phyloP scores from a whole-genome alignment of 495 filamentous ascomycete species.

The Penicillium verhagenii region DNA sequence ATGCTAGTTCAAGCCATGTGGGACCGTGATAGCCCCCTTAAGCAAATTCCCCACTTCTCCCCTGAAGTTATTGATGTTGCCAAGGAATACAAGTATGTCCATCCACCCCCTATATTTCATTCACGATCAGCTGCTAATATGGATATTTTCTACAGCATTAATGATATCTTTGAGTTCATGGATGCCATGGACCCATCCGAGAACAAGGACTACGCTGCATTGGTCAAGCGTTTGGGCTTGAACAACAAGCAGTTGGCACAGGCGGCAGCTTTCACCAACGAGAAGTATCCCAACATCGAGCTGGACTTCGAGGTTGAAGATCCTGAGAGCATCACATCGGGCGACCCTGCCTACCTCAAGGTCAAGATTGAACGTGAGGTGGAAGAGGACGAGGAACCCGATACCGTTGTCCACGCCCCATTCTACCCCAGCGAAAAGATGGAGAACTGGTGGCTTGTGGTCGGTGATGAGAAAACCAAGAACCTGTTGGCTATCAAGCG shows the following conservation, averaged over 20 bases:
- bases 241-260: slow-evolving; percentile 79
- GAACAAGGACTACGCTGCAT: slow-evolving; percentile 70
- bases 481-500: slow-evolving; percentile 89
- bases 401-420: slow-evolving; percentile 87
- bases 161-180: slow-evolving; percentile 97
- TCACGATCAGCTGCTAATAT: slow-evolving; percentile 34
- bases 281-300: slow-evolving; percentile 91
- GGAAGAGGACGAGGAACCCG: slow-evolving; percentile 70
- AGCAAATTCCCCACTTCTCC: slow-evolving; percentile 95
- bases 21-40: slow-evolving; percentile 94
- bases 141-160: slow-evolving; percentile 50
- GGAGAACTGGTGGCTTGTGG: slow-evolving; percentile 98
- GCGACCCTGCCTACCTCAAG: slow-evolving; percentile 78
- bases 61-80: slow-evolving; percentile 80
- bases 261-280: slow-evolving; percentile 94
- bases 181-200: slow-evolving; percentile 95
- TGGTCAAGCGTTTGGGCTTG: slow-evolving; percentile 76
- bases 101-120: neutral
- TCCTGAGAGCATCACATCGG: slow-evolving; percentile 71
- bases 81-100: slow-evolving; percentile 72
- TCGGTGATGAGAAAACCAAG: slow-evolving; percentile 83
- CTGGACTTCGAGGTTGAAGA: slow-evolving; percentile 86
- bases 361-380: slow-evolving; percentile 85
- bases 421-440: slow-evolving; percentile 93
- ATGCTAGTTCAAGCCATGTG: slow-evolving; percentile 99